Evolutionary conservation across 805 yeast species (phyloP).

Genomic region (Ogataea nonfermentans): DNA sequence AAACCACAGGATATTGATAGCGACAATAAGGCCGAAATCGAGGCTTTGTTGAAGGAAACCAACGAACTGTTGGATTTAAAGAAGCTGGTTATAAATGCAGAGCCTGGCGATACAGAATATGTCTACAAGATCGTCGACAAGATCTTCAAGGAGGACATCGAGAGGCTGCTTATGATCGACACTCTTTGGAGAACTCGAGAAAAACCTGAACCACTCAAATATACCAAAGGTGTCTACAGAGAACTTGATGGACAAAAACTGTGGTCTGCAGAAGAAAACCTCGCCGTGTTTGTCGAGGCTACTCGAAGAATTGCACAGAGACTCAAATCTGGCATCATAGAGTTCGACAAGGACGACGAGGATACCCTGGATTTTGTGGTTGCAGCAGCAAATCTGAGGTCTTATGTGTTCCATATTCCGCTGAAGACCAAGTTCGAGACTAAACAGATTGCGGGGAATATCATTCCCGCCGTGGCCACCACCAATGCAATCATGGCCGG

Average conservation of each 20-base stretch:
- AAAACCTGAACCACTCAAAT: conserved; percentile 64
- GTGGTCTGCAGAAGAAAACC: conserved; percentile 65
- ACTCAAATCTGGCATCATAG: conserved; percentile 39
- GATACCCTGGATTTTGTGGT: conserved; percentile 88
- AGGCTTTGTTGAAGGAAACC: conserved; percentile 61
- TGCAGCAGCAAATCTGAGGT: conserved; percentile 79
- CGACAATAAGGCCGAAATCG: conserved; percentile 62
- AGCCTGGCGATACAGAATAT: conserved; percentile 30
- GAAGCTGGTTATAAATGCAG: conserved; percentile 30
- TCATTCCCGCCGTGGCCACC: conserved; percentile 97
- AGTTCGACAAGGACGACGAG: conserved; percentile 93
- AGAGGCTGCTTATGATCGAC: conserved; percentile 65
- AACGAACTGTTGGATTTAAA: conserved; percentile 59
- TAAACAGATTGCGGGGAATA: conserved; percentile 95
- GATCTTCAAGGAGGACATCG: conserved; percentile 73
- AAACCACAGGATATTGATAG: conserved; percentile 50
- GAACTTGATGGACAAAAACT: conserved; percentile 38
- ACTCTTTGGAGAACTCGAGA: conserved; percentile 74
- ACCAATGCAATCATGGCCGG: conserved; percentile 96
- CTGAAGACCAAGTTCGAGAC: conserved; percentile 77
- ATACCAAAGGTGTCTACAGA: conserved; percentile 10
- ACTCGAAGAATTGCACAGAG: conserved; percentile 52
- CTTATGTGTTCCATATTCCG: conserved; percentile 67
- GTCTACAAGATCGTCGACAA: conserved; percentile 50
- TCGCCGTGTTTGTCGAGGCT: conserved; percentile 54